These are phyloP conservation scores for Solanum aculeatissimum DNA, from an alignment of 305 asterid species.

Conservation along the genomic window DNA sequence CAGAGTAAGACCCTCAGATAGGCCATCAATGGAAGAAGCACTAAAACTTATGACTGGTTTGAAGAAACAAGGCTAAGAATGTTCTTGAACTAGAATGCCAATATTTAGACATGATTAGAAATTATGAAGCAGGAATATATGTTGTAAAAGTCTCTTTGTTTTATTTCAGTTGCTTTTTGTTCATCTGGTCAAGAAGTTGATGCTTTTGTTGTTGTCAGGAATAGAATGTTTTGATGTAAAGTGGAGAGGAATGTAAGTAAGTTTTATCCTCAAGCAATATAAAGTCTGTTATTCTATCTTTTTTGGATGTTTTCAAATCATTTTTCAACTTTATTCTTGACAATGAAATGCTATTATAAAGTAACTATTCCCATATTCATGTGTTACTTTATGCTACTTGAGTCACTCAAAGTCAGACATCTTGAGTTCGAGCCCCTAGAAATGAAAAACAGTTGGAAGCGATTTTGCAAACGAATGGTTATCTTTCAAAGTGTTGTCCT, in stretches of 20 bases:
- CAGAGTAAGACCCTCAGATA: conserved; percentile 30
- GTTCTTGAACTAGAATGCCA: not conserved
- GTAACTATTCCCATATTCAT: not conserved
- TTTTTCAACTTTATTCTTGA: not conserved
- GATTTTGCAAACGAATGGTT: not conserved
- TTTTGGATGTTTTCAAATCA: not conserved
- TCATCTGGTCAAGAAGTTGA: not conserved
- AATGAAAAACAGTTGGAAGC: too few species aligned
- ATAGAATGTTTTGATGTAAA: conserved; percentile 13
- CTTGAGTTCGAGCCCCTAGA: too few species aligned
- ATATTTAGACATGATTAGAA: not conserved
- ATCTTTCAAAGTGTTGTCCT: not conserved
- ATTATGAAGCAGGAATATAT: not conserved
- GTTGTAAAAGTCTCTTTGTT: not conserved
- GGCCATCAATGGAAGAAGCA: conserved; percentile 60
- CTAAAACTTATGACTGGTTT: conserved; percentile 33
- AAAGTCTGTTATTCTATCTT: not conserved
- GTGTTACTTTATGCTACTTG: not conserved
- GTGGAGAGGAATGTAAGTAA: conserved; percentile 7
- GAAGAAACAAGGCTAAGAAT: conserved; percentile 13
- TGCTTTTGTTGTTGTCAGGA: conserved; percentile 8
- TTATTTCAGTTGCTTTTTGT: not conserved
- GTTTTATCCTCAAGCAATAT: not conserved
- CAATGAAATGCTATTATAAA: not conserved
- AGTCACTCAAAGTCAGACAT: not conserved